A percentile compares a stretch with the other conserved stretches of the same genome.
These are phyloP conservation scores for Pseudogymnoascus sp. DNA, from an alignment of 2,329 filamentous ascomycete genomes.

Conservation along the genomic window DNA sequence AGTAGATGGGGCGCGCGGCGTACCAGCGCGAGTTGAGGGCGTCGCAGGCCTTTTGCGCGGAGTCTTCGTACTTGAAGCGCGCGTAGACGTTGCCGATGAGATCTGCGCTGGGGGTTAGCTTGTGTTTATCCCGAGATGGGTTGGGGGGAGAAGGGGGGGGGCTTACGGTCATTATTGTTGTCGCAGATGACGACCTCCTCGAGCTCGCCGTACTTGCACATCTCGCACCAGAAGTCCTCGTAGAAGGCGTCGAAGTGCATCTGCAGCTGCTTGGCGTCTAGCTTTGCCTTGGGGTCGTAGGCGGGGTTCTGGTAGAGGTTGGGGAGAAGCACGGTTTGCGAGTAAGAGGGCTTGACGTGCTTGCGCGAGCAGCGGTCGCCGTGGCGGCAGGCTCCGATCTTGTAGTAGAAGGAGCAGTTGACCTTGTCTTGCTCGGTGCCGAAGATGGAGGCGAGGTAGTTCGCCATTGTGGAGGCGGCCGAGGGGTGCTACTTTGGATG, in stretches of 20 bases:
- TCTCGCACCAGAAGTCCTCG: conserved; percentile 99
- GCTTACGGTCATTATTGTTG: conserved; percentile 94
- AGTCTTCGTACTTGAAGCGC: conserved; percentile 99
- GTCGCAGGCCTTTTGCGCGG: conserved; percentile 87
- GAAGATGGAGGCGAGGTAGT: conserved; percentile 98
- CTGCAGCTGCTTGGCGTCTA: conserved; percentile 92
- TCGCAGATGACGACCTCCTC: conserved; percentile 98
- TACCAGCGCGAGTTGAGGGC: conserved; percentile 94
- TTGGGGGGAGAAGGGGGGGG: neutral
- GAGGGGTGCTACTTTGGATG: neutral
- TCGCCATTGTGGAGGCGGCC: conserved; percentile 58
- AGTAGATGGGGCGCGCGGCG: conserved; percentile 93
- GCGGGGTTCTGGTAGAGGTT: conserved; percentile 99
- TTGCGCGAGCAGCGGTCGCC: conserved; percentile 97
- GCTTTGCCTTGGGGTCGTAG: conserved; percentile 92
- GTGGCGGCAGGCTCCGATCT: conserved; percentile 97
- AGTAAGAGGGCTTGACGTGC: conserved; percentile 98
- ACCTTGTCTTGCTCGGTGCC: conserved; percentile 99
- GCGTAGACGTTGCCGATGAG: conserved; percentile 98
- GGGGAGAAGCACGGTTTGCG: conserved; percentile 92
- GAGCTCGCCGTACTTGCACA: conserved; percentile 96
- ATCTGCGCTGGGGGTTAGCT: conserved; percentile 40
- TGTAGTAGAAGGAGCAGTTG: conserved; percentile 99
- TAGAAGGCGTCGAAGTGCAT: conserved; percentile 99
- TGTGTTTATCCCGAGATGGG: neutral